Evolutionary conservation across 768 basidiomycete species (phyloP).

Genomic region (Cubamyces sp.): DNA sequence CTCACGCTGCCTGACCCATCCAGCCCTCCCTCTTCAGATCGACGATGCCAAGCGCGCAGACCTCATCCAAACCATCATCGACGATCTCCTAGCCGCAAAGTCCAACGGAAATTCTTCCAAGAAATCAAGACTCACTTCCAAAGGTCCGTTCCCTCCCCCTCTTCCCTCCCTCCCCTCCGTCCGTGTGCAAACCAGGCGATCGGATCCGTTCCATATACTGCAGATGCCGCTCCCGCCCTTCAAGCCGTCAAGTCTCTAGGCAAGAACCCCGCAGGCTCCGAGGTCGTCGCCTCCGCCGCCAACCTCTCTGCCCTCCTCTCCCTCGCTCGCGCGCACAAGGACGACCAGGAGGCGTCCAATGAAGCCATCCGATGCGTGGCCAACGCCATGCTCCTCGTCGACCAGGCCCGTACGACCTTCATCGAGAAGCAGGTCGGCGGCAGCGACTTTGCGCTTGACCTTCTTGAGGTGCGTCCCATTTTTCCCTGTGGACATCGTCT

Average conservation of each 20-base stretch:
- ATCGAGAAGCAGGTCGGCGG: slow-evolving; percentile 64
- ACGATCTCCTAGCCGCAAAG: slow-evolving; percentile 28
- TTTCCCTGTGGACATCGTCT: background rate
- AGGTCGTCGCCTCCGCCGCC: slow-evolving; percentile 53
- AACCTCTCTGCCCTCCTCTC: slow-evolving; percentile 62
- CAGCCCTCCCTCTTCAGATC: slow-evolving; percentile 54
- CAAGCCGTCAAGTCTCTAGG: slow-evolving; percentile 76
- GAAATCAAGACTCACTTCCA: slow-evolving; percentile 53
- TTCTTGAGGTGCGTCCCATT: slow-evolving; percentile 57
- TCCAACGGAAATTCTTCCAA: slow-evolving; percentile 39
- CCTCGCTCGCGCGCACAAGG: slow-evolving; percentile 56
- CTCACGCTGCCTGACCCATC: slow-evolving; percentile 1
- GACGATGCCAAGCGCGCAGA: slow-evolving; percentile 51
- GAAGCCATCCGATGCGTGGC: slow-evolving; percentile 80
- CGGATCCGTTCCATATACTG: background rate
- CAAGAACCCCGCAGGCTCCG: slow-evolving; percentile 69
- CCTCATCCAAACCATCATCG: slow-evolving; percentile 49
- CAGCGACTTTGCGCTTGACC: slow-evolving; percentile 54
- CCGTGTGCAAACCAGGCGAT: slow-evolving; percentile 11
- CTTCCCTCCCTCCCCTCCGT: slow-evolving; percentile 3
- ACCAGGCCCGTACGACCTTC: slow-evolving; percentile 60
- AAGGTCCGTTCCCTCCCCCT: slow-evolving; percentile 49
- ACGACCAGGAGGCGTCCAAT: slow-evolving; percentile 59
- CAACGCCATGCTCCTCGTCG: slow-evolving; percentile 75
- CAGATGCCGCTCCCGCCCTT: slow-evolving; percentile 72